Evolutionary conservation across 1,284 basidiomycete species (phyloP).

Genomic region (Pseudozyma sp.): DNA sequence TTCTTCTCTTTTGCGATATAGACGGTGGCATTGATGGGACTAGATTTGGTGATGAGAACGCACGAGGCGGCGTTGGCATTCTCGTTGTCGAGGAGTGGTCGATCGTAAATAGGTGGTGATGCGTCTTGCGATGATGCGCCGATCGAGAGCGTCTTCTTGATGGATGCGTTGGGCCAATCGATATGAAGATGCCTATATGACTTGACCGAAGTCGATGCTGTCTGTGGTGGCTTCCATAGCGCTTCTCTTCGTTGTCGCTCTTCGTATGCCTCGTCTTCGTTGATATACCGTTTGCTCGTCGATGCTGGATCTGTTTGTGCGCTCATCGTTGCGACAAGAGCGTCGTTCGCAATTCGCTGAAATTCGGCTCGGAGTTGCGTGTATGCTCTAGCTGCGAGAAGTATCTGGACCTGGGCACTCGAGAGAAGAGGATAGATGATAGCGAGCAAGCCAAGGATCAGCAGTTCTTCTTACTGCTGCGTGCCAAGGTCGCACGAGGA

Average conservation of each 20-base stretch:
- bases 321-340: background rate
- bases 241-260: constrained; percentile 25
- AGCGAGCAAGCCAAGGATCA: too few relatives aligned
- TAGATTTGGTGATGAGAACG: constrained; percentile 40
- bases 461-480: too few relatives aligned
- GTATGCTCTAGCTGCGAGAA: too few relatives aligned
- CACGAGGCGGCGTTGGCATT: constrained; percentile 35
- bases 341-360: too few relatives aligned
- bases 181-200: constrained; percentile 53
- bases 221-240: constrained; percentile 23
- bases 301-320: background rate
- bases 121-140: constrained; percentile 48
- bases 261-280: constrained; percentile 22
- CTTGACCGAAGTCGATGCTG: background rate
- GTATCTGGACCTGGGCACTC: too few relatives aligned
- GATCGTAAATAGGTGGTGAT: constrained; percentile 54
- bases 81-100: constrained; percentile 30
- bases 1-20: constrained; percentile 32
- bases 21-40: constrained; percentile 53
- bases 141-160: constrained; percentile 57
- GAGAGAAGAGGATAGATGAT: too few relatives aligned
- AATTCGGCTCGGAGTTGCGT: too few relatives aligned
- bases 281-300: background rate
- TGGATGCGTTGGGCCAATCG: constrained; percentile 57
- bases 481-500: too few relatives aligned